A percentile compares a stretch with the other conserved stretches of the same genome.
These are phyloP conservation scores for Colletotrichum gloeosporioides DNA, from an alignment of 2,329 filamentous ascomycete genomes.

Conservation along the genomic window DNA sequence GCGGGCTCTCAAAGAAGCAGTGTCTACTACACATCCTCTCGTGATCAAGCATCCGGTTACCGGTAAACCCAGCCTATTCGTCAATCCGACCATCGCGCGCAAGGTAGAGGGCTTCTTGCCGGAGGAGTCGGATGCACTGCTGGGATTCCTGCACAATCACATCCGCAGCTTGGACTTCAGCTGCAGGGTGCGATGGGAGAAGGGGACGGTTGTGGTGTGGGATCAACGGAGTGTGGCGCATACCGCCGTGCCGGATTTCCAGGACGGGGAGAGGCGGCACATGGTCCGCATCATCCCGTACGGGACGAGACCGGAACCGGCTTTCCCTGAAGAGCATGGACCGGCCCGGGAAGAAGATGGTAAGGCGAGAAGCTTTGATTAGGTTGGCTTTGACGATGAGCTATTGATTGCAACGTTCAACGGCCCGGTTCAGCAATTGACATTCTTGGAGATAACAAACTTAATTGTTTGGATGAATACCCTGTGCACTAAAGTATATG, in stretches of 20 bases:
- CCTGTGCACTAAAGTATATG: neutral
- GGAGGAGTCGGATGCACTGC: conserved; percentile 31
- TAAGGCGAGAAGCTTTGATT: neutral
- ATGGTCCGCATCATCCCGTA: conserved; percentile 35
- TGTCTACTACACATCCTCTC: conserved; percentile 31
- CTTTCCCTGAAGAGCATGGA: neutral
- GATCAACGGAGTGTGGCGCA: conserved; percentile 31
- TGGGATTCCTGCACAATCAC: conserved; percentile 32
- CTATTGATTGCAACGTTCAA: neutral
- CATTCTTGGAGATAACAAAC: neutral
- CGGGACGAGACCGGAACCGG: conserved; percentile 26
- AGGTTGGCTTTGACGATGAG: neutral
- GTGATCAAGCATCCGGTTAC: conserved; percentile 34
- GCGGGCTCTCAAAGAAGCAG: conserved; percentile 31
- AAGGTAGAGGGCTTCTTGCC: conserved; percentile 32
- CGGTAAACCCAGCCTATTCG: conserved; percentile 29
- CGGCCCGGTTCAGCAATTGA: neutral
- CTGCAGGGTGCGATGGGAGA: conserved; percentile 33
- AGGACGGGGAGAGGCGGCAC: conserved; percentile 32
- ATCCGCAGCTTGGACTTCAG: conserved; percentile 34
- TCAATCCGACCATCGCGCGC: conserved; percentile 34
- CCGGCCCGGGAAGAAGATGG: neutral
- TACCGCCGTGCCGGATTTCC: conserved; percentile 33
- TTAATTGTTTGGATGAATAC: neutral
- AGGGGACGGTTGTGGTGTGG: conserved; percentile 33